Evolutionary conservation across 768 basidiomycete genomes (phyloP).

Genomic region (Naganishia randhawae): DNA sequence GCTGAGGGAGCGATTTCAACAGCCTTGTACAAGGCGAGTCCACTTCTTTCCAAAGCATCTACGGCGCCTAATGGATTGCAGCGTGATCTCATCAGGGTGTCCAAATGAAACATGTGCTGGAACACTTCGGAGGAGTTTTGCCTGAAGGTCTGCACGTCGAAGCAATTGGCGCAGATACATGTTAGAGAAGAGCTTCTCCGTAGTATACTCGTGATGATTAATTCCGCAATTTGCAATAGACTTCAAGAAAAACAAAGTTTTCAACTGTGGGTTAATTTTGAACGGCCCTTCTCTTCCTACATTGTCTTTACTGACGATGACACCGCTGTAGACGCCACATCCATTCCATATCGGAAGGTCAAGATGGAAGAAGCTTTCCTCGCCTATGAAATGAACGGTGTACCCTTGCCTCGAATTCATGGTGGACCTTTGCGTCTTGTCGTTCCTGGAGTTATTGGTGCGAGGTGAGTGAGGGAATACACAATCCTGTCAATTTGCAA

Average conservation of each 20-base stretch:
- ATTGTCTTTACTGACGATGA: not conserved
- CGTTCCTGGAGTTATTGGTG: conserved; percentile 59
- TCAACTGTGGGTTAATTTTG: conserved; percentile 50
- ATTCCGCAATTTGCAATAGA: not conserved
- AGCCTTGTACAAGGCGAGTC: conserved; percentile 21
- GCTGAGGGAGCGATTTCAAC: conserved; percentile 25
- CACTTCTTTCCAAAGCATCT: conserved; percentile 19
- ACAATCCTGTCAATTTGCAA: not conserved
- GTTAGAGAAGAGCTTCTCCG: conserved; percentile 54
- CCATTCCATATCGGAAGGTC: conserved; percentile 57
- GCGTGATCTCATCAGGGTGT: conserved; percentile 50
- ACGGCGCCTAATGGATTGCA: not conserved
- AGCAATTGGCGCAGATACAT: conserved; percentile 61
- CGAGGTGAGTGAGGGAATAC: conserved; percentile 35
- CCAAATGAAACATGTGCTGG: conserved; percentile 57
- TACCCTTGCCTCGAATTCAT: conserved; percentile 57
- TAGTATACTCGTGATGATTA: conserved; percentile 29
- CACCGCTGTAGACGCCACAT: conserved; percentile 44
- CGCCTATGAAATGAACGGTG: conserved; percentile 59
- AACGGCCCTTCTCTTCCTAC: not conserved
- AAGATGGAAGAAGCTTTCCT: conserved; percentile 57
- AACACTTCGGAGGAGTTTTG: conserved; percentile 56
- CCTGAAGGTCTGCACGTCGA: conserved; percentile 58
- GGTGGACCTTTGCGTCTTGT: conserved; percentile 58
- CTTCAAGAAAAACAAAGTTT: conserved; percentile 51